Base-by-base conservation (phyloP, 106 monocot genomes). In the Posidonia australis region DNA sequence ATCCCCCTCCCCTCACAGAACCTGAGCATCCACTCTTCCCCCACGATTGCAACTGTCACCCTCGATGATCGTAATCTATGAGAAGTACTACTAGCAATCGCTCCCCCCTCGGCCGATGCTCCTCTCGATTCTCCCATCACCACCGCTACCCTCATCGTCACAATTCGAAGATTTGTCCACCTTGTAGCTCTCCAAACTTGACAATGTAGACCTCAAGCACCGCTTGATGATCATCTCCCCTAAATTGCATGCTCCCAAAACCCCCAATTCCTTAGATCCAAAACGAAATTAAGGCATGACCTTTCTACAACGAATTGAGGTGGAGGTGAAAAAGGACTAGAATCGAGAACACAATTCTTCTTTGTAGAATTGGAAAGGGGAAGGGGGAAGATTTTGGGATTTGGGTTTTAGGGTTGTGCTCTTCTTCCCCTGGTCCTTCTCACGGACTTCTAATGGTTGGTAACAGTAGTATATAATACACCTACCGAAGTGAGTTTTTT, bases 161-260 rank as follows among this genome's bases (percentile, higher is more conserved):
- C 19, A 10, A 6, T 41, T 14, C 58, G 17, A 16, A 24, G 41
- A 43, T 43, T 20, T 62, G 41, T 22, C 21, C 18, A 42, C 43
- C 42, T 21, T 62, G 44, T 41, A 62, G 42, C 41, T 62, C 42
- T 62, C 42, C 17, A 62, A 41, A 42, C 22, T 62, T 41, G 41
- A 41, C 61, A 62, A 42, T 62, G 9, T 36, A 19, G 42, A 62
- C 44, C 61, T 36, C 22, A 62, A 18, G 42, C 44, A 29, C 42
- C 61, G 61, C 30, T 62, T 62, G 61, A 62, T 36, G 28, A 62
- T 62, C 61, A 62, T 62, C 18, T 43, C 61, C 16, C 58, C 36
- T 7, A 36, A 36, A 36, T 58, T 0, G 28, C 48, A 17, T 11
- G 10, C 26, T 29, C 28, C 58, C 58, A 17, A 28, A 14, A 29